Evolutionary conservation across 176 grass and related monocot species (phyloP).

Genomic region (Oryza glumipatula): DNA sequence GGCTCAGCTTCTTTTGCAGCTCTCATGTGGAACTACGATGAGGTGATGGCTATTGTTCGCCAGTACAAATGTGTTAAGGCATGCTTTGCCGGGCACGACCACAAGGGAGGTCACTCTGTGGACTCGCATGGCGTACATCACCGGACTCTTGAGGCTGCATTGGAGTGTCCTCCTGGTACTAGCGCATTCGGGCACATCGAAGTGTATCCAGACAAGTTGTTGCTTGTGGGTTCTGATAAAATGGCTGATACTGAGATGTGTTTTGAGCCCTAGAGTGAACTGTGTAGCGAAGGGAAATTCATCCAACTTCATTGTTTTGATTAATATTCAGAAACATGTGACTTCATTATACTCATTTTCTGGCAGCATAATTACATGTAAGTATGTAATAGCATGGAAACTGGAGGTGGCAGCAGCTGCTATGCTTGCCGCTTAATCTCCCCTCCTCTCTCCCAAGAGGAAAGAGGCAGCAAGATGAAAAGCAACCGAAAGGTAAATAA

Average conservation of each 20-base stretch:
- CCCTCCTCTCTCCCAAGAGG: too few species aligned
- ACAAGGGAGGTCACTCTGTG: slow-evolving; percentile 68
- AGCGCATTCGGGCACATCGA: slow-evolving; percentile 69
- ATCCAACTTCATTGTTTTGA: neutral
- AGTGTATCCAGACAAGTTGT: slow-evolving; percentile 70
- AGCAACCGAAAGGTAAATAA: too few species aligned
- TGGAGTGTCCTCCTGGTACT: slow-evolving; percentile 84
- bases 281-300: neutral
- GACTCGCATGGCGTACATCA: slow-evolving; percentile 82
- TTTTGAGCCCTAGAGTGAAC: slow-evolving; percentile 34
- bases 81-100: slow-evolving; percentile 89
- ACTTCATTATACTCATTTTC: neutral
- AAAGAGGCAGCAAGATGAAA: too few species aligned
- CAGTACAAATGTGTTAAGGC: slow-evolving; percentile 76
- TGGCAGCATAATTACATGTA: neutral
- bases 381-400: neutral
- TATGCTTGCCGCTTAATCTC: too few species aligned
- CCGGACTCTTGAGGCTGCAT: slow-evolving; percentile 74
- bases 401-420: too few species aligned
- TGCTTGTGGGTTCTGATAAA: slow-evolving; percentile 74
- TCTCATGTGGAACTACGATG: slow-evolving; percentile 93
- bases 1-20: slow-evolving; percentile 51
- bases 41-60: slow-evolving; percentile 77
- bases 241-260: slow-evolving; percentile 76
- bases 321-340: neutral